These are phyloP conservation scores for Torulaspora franciscae DNA, from an alignment of 805 yeast species.

Conservation along the genomic window DNA sequence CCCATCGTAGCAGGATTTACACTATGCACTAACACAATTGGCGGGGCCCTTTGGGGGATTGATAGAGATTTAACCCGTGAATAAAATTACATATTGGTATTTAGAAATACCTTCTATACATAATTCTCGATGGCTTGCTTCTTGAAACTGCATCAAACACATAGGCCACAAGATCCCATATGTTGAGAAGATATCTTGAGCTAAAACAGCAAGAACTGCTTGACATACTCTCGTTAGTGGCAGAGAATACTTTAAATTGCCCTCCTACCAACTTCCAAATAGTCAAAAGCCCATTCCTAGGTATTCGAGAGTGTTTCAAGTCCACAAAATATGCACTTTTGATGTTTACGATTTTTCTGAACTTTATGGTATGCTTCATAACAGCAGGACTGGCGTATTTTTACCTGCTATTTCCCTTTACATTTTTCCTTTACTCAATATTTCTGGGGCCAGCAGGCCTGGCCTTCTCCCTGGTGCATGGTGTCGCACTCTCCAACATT, in stretches of 20 bases:
- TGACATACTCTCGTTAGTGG: not conserved
- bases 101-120: constrained; percentile 1
- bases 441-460: constrained; percentile 12
- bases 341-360: constrained; percentile 5
- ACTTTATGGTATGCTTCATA: constrained; percentile 4
- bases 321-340: constrained; percentile 8
- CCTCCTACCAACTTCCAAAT: constrained; percentile 4
- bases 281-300: constrained; percentile 7
- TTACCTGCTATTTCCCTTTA: constrained; percentile 7
- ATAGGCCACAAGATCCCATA: not conserved
- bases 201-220: not conserved
- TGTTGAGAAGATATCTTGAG: not conserved
- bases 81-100: not conserved
- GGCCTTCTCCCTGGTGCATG: constrained; percentile 9
- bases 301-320: constrained; percentile 6
- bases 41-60: constrained; percentile 25
- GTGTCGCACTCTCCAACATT: constrained; percentile 7
- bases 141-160: not conserved
- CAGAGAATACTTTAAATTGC: constrained; percentile 1
- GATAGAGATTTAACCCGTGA: constrained; percentile 12
- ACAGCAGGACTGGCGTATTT: constrained; percentile 6
- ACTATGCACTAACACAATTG: constrained; percentile 25
- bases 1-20: constrained; percentile 30
- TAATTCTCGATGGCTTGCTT: not conserved
- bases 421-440: constrained; percentile 8